phyloP scores from a whole-genome alignment of 257 asterid species.

The Lavandula angustifolia region DNA sequence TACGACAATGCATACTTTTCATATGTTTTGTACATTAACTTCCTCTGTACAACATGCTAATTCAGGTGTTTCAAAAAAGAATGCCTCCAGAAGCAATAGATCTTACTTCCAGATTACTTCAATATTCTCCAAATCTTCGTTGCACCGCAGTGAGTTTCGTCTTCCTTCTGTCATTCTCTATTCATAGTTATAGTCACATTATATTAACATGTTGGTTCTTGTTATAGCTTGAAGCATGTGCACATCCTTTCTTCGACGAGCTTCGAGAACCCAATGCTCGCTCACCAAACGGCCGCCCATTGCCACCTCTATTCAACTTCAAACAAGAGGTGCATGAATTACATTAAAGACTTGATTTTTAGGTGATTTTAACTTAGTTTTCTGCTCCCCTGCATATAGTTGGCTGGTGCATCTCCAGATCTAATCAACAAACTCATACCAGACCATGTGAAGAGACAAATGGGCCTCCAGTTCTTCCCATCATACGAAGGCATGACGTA shows the following conservation, averaged over 20 bases:
- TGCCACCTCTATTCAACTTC: constrained; percentile 87
- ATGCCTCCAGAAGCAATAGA: constrained; percentile 99
- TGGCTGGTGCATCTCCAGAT: constrained; percentile 77
- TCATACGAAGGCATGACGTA: constrained; percentile 60
- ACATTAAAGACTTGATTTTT: not conserved
- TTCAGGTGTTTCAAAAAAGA: constrained; percentile 84
- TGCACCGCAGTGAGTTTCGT: constrained; percentile 80
- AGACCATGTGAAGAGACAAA: constrained; percentile 78
- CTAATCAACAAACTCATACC: constrained; percentile 83
- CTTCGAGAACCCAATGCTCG: constrained; percentile 89
- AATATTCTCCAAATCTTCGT: constrained; percentile 94
- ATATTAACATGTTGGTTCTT: constrained; percentile 29
- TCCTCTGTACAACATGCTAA: not conserved
- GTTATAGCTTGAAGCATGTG: constrained; percentile 88
- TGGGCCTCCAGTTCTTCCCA: constrained; percentile 68
- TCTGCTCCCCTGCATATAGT: constrained; percentile 42
- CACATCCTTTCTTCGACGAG: constrained; percentile 94
- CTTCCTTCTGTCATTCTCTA: not conserved
- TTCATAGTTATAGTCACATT: not conserved
- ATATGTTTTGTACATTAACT: constrained; percentile 16
- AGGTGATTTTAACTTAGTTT: not conserved
- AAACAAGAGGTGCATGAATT: constrained; percentile 76
- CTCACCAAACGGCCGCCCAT: constrained; percentile 81
- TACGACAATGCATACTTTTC: not conserved
- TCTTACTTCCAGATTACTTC: constrained; percentile 90